Evolutionary conservation across 306 rosid species (phyloP).

Genomic region (Acacia crassicarpa): DNA sequence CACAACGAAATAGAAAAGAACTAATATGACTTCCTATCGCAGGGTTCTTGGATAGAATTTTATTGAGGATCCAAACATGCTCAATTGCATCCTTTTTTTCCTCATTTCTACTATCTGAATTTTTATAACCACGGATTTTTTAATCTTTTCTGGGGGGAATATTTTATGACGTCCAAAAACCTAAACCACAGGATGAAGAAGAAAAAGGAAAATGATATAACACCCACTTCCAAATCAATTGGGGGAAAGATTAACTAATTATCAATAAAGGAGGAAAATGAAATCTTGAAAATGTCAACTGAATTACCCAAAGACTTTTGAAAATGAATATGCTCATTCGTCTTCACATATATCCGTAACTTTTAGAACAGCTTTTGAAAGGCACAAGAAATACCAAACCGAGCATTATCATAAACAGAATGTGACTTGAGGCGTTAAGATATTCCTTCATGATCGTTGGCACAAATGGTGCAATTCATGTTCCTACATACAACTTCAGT

Average conservation of each 20-base stretch:
- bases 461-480: background rate
- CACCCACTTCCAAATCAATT: slow-evolving; percentile 12
- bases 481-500: background rate
- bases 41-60: too few relatives aligned
- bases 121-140: background rate
- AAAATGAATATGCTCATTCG: background rate
- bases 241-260: background rate
- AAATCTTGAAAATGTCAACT: background rate
- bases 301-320: background rate
- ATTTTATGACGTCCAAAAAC: slow-evolving; percentile 8
- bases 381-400: background rate
- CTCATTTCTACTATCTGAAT: background rate
- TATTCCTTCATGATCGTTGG: background rate
- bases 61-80: too few relatives aligned
- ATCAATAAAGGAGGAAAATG: background rate
- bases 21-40: too few relatives aligned
- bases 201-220: background rate
- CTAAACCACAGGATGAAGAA: background rate
- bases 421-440: background rate
- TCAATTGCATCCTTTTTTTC: background rate
- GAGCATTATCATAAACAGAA: background rate
- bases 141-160: background rate
- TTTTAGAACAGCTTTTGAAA: background rate
- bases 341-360: background rate
- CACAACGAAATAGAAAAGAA: too few relatives aligned